phyloP scores from a whole-genome alignment of 2,329 filamentous ascomycete species.

The Fusarium udum region DNA sequence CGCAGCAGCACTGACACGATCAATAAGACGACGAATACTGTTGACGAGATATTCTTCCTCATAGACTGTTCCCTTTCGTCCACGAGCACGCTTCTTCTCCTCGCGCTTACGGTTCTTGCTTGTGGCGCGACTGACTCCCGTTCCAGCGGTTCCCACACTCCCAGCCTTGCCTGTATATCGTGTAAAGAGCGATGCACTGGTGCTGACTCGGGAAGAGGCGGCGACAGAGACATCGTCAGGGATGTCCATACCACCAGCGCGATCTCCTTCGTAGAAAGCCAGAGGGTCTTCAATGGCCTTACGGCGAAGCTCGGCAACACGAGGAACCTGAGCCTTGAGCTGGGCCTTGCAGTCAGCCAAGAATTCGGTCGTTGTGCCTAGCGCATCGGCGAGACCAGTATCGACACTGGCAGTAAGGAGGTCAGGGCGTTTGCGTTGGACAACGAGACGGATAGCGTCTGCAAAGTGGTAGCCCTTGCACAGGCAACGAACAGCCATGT shows the following conservation, averaged over 20 bases:
- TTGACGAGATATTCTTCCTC: slow-evolving; percentile 97
- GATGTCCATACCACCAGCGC: slow-evolving; percentile 71
- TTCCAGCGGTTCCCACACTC: slow-evolving; percentile 74
- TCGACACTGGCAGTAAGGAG: slow-evolving; percentile 79
- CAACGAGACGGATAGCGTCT: slow-evolving; percentile 84
- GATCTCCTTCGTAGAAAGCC: slow-evolving; percentile 86
- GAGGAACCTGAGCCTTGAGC: slow-evolving; percentile 83
- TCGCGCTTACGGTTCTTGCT: slow-evolving; percentile 89
- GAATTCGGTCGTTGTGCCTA: slow-evolving; percentile 86
- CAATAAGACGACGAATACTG: slow-evolving; percentile 82
- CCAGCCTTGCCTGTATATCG: slow-evolving; percentile 80
- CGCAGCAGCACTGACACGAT: slow-evolving; percentile 78
- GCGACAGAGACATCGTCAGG: slow-evolving; percentile 95
- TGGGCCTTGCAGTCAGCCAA: slow-evolving; percentile 93
- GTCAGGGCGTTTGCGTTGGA: slow-evolving; percentile 66
- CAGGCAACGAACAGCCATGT: slow-evolving; percentile 76
- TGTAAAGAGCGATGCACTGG: slow-evolving; percentile 89
- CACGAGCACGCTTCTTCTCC: slow-evolving; percentile 92
- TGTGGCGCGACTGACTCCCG: slow-evolving; percentile 79
- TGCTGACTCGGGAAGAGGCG: slow-evolving; percentile 80
- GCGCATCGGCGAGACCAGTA: slow-evolving; percentile 79
- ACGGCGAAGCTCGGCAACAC: slow-evolving; percentile 81
- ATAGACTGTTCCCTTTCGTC: slow-evolving; percentile 96
- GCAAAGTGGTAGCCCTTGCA: slow-evolving; percentile 90
- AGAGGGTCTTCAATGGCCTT: slow-evolving; percentile 88